Evolutionary conservation across 1,139 yeast genomes (phyloP), one percentile per base, ranked within the genome.

Genomic region (Neolecta irregularis): DNA sequence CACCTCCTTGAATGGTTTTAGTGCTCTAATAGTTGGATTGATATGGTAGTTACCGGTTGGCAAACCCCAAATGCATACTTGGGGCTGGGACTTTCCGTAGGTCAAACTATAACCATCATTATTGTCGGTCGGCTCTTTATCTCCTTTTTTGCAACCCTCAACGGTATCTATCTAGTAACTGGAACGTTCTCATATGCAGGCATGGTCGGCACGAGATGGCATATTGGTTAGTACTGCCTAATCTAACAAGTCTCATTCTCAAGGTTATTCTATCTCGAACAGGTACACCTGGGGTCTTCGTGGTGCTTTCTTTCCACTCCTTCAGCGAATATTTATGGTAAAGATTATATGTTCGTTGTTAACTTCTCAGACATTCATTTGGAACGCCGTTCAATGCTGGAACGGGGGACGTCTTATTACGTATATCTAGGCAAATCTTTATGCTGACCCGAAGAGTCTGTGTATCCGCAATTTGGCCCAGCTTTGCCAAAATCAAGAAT

Each of bases 171-270:
- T n/a, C n/a, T n/a, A n/a, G n/a, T n/a, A n/a, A n/a, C n/a, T n/a
- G n/a, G n/a, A n/a, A n/a, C n/a, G n/a, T n/a, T n/a, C n/a, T n/a
- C n/a, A n/a, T n/a, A n/a, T n/a, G n/a, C n/a, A n/a, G n/a, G n/a
- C n/a, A 50, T 46, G 41, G 46, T 47, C n/a, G 56, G 56, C 18
- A 49, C 49, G 5, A 41, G 43, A 31, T 52, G 45, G 38, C 54
- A 49, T 30, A 48, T 52, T 20, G 52, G 54, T n/a, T n/a, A n/a
- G n/a, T n/a, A n/a, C n/a, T n/a, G n/a, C n/a, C n/a, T n/a, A n/a
- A n/a, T n/a, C n/a, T n/a, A n/a, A n/a, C n/a, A n/a, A n/a, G n/a
- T n/a, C n/a, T n/a, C n/a, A n/a, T n/a, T n/a, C n/a, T n/a, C n/a
- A n/a, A n/a, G n/a, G n/a, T 3, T 52, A 48, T 37, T 42, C 55